These are phyloP conservation scores for Coccomyxa sp. DNA, from an alignment of 139 green algal species.

Conservation along the genomic window DNA sequence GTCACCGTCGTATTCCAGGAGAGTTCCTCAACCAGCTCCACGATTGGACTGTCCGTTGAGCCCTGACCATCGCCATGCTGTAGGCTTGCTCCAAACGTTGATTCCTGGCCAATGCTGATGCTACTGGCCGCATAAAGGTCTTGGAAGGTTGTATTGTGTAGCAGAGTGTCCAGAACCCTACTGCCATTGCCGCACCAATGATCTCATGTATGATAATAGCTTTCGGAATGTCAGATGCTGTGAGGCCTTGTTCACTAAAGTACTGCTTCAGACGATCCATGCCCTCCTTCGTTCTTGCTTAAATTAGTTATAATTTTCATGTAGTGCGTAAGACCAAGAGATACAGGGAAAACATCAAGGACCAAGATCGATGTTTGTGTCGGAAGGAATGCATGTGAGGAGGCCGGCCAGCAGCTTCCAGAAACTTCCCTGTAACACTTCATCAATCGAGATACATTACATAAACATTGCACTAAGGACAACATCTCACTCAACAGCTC, in stretches of 20 bases:
- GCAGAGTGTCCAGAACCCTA: conserved; percentile 25
- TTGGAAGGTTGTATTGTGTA: conserved; percentile 23
- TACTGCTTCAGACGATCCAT: conserved; percentile 6
- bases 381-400: too few relatives aligned
- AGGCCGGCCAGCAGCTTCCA: too few relatives aligned
- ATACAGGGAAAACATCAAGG: too few relatives aligned
- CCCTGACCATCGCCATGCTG: neutral
- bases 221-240: conserved; percentile 19
- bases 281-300: too few relatives aligned
- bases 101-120: neutral
- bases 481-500: too few relatives aligned
- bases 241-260: conserved; percentile 29
- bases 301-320: too few relatives aligned
- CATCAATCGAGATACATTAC: too few relatives aligned
- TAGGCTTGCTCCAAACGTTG: conserved; percentile 4
- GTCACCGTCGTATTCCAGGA: neutral
- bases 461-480: too few relatives aligned
- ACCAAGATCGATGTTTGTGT: too few relatives aligned
- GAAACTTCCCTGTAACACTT: too few relatives aligned
- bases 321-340: too few relatives aligned
- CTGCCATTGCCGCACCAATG: conserved; percentile 14
- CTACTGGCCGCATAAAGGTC: conserved; percentile 2
- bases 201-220: conserved; percentile 37
- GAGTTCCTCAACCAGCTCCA: conserved; percentile 21
- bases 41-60: neutral